These are phyloP conservation scores for Aspergillus costaricaensis DNA, from an alignment of 2,329 filamentous ascomycete genomes.

Conservation along the genomic window DNA sequence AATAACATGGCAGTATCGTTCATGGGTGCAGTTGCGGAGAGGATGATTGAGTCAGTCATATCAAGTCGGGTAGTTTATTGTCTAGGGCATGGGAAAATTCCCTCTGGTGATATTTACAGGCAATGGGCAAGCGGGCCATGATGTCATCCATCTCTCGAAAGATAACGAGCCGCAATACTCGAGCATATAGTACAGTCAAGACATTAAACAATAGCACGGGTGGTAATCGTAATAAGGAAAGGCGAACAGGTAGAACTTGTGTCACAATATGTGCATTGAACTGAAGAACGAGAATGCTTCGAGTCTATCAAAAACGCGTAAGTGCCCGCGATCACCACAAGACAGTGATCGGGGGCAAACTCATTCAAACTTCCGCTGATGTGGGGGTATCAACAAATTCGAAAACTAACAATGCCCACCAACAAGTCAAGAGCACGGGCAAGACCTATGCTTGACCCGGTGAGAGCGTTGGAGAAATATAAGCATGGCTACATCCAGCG, in stretches of 20 bases:
- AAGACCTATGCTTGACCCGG: constrained; percentile 2
- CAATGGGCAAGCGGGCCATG: background rate
- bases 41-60: no score
- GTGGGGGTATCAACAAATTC: constrained; percentile 30
- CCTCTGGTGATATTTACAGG: background rate
- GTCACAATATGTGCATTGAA: constrained; percentile 23
- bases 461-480: constrained; percentile 10
- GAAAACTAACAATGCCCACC: constrained; percentile 21
- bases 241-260: constrained; percentile 4
- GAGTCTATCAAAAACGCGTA: constrained; percentile 21
- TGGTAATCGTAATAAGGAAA: background rate
- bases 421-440: constrained; percentile 12
- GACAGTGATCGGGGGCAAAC: constrained; percentile 18
- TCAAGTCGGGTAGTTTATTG: background rate
- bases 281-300: constrained; percentile 18
- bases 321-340: constrained; percentile 12
- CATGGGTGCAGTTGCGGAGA: background rate
- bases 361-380: constrained; percentile 27
- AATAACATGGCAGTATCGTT: background rate
- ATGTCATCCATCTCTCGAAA: background rate
- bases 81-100: background rate
- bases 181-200: background rate
- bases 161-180: background rate
- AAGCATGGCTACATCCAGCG: constrained; percentile 15
- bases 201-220: constrained; percentile 5